These are phyloP conservation scores for Thyridium curvatum DNA, from an alignment of 2,329 filamentous ascomycete species.

Conservation along the genomic window DNA sequence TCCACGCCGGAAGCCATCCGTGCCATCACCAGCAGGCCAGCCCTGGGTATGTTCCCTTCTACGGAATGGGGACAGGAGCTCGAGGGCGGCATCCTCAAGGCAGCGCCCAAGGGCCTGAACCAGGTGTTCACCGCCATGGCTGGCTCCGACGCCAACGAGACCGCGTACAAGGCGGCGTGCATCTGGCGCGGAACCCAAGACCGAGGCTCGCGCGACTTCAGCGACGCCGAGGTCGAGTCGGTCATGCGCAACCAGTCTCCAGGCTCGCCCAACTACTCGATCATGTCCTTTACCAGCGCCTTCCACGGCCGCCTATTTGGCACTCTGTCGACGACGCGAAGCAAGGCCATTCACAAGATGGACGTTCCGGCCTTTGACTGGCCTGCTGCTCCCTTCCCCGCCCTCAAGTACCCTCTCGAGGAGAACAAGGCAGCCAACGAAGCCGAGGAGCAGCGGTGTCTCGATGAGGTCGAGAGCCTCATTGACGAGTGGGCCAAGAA, in stretches of 20 bases:
- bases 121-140: constrained; percentile 87
- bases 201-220: constrained; percentile 43
- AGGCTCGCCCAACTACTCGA: constrained; percentile 70
- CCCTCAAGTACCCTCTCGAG: constrained; percentile 78
- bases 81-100: constrained; percentile 70
- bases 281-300: constrained; percentile 77
- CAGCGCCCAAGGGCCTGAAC: constrained; percentile 73
- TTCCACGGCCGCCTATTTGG: constrained; percentile 90
- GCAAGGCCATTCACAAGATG: constrained; percentile 87
- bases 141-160: constrained; percentile 87
- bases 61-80: constrained; percentile 76
- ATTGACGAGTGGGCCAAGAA: constrained; percentile 62
- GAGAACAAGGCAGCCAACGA: constrained; percentile 72
- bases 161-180: constrained; percentile 89
- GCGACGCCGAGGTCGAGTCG: constrained; percentile 63
- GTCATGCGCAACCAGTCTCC: constrained; percentile 76
- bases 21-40: constrained; percentile 78
- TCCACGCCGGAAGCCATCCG: constrained; percentile 70
- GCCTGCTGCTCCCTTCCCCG: constrained; percentile 81
- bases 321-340: constrained; percentile 77
- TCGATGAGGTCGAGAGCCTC: constrained; percentile 74
- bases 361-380: constrained; percentile 92
- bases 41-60: constrained; percentile 82
- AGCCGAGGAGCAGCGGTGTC: constrained; percentile 68
- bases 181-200: constrained; percentile 80